phyloP scores from a whole-genome alignment of 2,329 filamentous ascomycete species.

The Sarocladium kiliense region DNA sequence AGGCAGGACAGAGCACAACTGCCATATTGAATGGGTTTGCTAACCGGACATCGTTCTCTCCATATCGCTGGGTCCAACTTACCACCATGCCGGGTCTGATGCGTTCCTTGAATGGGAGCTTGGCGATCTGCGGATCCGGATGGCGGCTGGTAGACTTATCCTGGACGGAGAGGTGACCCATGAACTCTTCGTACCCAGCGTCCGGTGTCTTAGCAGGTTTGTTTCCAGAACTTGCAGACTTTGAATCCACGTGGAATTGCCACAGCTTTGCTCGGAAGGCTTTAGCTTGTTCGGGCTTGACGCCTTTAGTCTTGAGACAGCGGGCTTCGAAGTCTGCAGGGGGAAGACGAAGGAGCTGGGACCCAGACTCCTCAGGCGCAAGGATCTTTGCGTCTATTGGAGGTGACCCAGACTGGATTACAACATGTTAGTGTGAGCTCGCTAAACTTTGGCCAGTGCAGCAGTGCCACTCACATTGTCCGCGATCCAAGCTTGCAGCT shows the following conservation, averaged over 20 bases:
- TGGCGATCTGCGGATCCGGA: constrained; percentile 15
- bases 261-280: constrained; percentile 38
- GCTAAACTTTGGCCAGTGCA: background rate
- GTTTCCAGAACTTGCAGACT: constrained; percentile 11
- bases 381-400: constrained; percentile 26
- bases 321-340: constrained; percentile 33
- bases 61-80: constrained; percentile 18
- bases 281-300: constrained; percentile 31
- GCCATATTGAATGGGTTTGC: constrained; percentile 20
- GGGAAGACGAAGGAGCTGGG: constrained; percentile 34
- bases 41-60: constrained; percentile 9
- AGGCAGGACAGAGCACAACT: constrained; percentile 25
- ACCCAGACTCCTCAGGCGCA: constrained; percentile 35
- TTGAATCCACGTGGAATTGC: constrained; percentile 36
- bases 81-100: constrained; percentile 38
- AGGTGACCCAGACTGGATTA: constrained; percentile 32
- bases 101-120: constrained; percentile 31
- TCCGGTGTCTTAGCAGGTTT: background rate
- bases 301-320: constrained; percentile 30
- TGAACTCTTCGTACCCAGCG: background rate
- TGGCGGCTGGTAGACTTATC: constrained; percentile 23
- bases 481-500: constrained; percentile 33
- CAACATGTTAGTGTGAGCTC: background rate
- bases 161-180: background rate
- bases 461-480: constrained; percentile 29